A percentile compares a stretch with the other conserved stretches of the same genome.
Evolutionary conservation across 1,139 yeast genomes (phyloP).

Genomic region (Hansenula anomala): DNA sequence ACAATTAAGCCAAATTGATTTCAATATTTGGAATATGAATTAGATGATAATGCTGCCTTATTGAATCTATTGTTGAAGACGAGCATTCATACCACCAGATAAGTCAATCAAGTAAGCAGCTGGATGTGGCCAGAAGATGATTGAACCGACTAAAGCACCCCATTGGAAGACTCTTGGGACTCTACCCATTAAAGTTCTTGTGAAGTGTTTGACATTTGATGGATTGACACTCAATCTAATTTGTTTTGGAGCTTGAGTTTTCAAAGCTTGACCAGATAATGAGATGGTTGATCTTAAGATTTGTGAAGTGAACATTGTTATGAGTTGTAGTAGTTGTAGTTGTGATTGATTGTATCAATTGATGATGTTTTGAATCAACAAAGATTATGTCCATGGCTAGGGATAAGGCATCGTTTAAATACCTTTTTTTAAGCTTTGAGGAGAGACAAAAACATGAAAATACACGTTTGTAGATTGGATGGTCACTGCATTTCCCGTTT

Average conservation of each 20-base stretch:
- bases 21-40: not conserved
- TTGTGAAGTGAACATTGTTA: constrained; percentile 18
- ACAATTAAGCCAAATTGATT: too few relatives aligned
- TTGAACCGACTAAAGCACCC: constrained; percentile 14
- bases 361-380: not conserved
- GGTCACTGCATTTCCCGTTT: not conserved
- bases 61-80: not conserved
- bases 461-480: too few relatives aligned
- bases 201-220: constrained; percentile 8
- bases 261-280: constrained; percentile 14
- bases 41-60: too few relatives aligned
- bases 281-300: constrained; percentile 21
- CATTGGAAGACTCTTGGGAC: constrained; percentile 19
- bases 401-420: constrained; percentile 1
- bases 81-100: not conserved
- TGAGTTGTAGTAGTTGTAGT: not conserved
- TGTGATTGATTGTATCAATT: constrained; percentile 1
- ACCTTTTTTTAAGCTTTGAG: not conserved
- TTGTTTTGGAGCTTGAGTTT: constrained; percentile 14
- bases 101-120: constrained; percentile 6
- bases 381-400: not conserved
- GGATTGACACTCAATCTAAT: constrained; percentile 15
- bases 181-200: constrained; percentile 10
- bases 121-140: constrained; percentile 17
- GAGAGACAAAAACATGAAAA: not conserved